Evolutionary conservation across 805 yeast genomes (phyloP), one percentile per base, ranked within the genome.

Genomic region (Teunomyces aglyptinius): DNA sequence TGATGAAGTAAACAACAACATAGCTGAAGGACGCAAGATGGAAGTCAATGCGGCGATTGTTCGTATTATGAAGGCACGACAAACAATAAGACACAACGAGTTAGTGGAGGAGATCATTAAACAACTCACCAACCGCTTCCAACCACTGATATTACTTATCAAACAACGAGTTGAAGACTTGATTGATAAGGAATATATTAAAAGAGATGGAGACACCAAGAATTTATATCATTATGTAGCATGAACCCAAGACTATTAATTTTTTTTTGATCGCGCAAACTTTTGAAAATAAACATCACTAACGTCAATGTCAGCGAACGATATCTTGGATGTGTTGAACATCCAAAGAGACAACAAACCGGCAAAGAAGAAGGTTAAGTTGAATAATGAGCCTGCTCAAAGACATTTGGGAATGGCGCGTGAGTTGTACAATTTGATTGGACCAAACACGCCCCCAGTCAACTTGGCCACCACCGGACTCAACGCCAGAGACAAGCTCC

Each of bases 391-490:
- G 5, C 44, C 49, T 12, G 51, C 56, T 6, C 58, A 56, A 3
- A 57, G 68, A 41, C 71, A 75, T 38, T 71, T 82, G 1, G 96
- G 96, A 20, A 86, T 92, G 81, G 91, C 88, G 51, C 78, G 98
- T 55, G 99, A 94, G 63, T 71, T 94, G 45, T 91, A 86, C 65
- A 86, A 86, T 53, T 75, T 95, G 44, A 71, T 94, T 34, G 99
- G 99, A 4, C 91, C 94, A 33, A 89, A 89, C 63, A 82, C 96
- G 1, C 97, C 99, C 1, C 91, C 98, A 0, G 80, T 71, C n/a
- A 64, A 52, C 47, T 46, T 73, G n/a, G 41, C 59, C 3, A 53
- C 54, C 18, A 34, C 58, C 16, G 56, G 55, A 3, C 47, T 55
- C 33, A 52, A 47, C 78, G 6, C 77, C 76, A 85, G 84, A 52